Percentiles rank a stretch among this genome's conserved stretches.
These are phyloP conservation scores for Nakazawaea ambrosiae DNA, from an alignment of 805 yeast genomes.

Conservation along the genomic window DNA sequence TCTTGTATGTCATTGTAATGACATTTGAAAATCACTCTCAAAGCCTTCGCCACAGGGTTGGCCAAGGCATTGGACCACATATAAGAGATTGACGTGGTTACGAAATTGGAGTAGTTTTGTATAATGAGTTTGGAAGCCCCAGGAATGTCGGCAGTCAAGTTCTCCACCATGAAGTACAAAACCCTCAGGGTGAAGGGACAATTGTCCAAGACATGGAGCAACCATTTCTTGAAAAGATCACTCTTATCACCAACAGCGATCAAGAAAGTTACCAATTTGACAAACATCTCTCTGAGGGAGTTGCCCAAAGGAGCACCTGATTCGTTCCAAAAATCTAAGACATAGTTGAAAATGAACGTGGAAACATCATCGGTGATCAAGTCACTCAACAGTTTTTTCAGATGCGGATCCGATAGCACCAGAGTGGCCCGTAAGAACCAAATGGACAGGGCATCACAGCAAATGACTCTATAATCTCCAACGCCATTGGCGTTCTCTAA, in stretches of 20 bases:
- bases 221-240: constrained; percentile 36
- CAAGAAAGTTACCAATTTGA: constrained; percentile 40
- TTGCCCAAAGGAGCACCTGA: constrained; percentile 66
- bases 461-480: constrained; percentile 30
- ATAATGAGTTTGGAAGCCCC: constrained; percentile 31
- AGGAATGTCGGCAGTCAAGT: constrained; percentile 41
- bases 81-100: constrained; percentile 36
- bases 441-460: constrained; percentile 56
- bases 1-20: constrained; percentile 22
- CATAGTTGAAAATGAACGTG: constrained; percentile 37
- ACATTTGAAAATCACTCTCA: constrained; percentile 32
- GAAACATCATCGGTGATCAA: constrained; percentile 15
- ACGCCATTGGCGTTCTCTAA: constrained; percentile 26
- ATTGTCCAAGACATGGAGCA: constrained; percentile 28
- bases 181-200: constrained; percentile 50
- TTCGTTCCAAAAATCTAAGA: constrained; percentile 65
- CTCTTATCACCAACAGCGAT: constrained; percentile 20
- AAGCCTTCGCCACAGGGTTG: constrained; percentile 55
- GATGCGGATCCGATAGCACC: constrained; percentile 7
- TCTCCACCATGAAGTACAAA: constrained; percentile 53
- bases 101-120: constrained; percentile 35
- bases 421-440: constrained; percentile 58
- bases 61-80: constrained; percentile 59
- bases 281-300: constrained; percentile 55
- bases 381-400: background rate